Base-by-base conservation (phyloP, 176 grass and related monocot genomes). In the Echinochloa phyllopogon region DNA sequence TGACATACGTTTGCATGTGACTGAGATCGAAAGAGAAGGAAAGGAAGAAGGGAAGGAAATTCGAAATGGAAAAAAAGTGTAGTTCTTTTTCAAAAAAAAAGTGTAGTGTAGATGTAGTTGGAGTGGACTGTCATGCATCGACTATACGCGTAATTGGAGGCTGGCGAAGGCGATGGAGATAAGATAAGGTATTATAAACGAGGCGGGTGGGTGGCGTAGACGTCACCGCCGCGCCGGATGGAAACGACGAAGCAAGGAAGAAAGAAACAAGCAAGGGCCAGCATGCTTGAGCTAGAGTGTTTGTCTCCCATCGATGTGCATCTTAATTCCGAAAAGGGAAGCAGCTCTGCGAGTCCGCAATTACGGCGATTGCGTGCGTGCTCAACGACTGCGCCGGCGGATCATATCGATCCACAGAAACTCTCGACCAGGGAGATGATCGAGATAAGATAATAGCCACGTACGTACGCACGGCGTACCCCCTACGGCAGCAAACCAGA, bases 191-290 rank as follows among this genome's bases (percentile, higher is more conserved):
- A n/a, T n/a, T 33, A 33, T 53, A 75, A 74, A 74, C 3, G 8
- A 55, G 15, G 29, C 3, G 42, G 11, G 40, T 75, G 71, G 71
- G 71, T 74, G 72, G 3, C 48, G 72, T 74, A 74, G 25, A 53
- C 47, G 72, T 74, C 72, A 74, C 52, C 13, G 6, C 24, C 3
- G 23, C 13, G 6, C 24, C 3, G 23, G 69, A 17, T 9, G 43
- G 66, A 69, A 23, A 11, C n/a, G n/a, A 60, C 24, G 41, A 11
- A n/a, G 21, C 18, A 68, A 21, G 18, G 29, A 33, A 11, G 57
- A 57, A 60, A 60, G 41, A 11, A n/a, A 41, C 18, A 68, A 21
- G 18, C 4, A 18, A 6, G n/a, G 67, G 10, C n/a, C 2, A 25
- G 57, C 2, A 45, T 24, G 41, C 61, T 66, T 39, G 38, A 65